phyloP scores from a whole-genome alignment of 1,139 yeast species.

The Geotrichum fermentans region DNA sequence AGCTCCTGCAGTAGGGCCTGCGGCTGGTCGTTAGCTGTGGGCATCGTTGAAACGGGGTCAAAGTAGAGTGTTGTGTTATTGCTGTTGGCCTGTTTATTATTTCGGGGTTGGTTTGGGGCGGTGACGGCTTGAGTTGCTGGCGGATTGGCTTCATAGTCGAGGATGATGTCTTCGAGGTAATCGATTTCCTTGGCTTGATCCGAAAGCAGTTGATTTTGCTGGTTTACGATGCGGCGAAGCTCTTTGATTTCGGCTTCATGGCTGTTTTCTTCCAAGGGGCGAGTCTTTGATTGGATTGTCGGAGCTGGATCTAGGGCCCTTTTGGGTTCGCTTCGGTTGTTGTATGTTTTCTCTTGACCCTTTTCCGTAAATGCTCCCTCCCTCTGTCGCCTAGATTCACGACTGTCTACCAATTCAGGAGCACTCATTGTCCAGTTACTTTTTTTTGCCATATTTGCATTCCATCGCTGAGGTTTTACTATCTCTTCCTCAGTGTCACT shows the following conservation, averaged over 20 bases:
- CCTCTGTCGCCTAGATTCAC: not conserved
- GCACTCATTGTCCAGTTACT: not conserved
- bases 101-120: not conserved
- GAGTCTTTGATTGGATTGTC: not conserved
- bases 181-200: not conserved
- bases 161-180: not conserved
- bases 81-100: not conserved
- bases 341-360: too few species aligned
- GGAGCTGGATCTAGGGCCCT: too few species aligned
- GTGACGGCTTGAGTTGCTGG: not conserved
- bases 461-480: constrained; percentile 5
- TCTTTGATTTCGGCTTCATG: not conserved
- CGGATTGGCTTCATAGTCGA: not conserved
- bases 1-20: not conserved
- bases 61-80: not conserved
- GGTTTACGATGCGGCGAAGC: not conserved
- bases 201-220: not conserved
- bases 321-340: too few species aligned
- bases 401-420: not conserved
- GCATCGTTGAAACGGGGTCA: not conserved
- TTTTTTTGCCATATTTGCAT: too few species aligned
- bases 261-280: not conserved
- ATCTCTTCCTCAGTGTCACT: constrained; percentile 13
- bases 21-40: not conserved
- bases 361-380: too few species aligned